Evolutionary conservation across 495 filamentous ascomycete species (phyloP), one percentile per base, ranked within the genome.

Genomic region (Bacidia rubella): DNA sequence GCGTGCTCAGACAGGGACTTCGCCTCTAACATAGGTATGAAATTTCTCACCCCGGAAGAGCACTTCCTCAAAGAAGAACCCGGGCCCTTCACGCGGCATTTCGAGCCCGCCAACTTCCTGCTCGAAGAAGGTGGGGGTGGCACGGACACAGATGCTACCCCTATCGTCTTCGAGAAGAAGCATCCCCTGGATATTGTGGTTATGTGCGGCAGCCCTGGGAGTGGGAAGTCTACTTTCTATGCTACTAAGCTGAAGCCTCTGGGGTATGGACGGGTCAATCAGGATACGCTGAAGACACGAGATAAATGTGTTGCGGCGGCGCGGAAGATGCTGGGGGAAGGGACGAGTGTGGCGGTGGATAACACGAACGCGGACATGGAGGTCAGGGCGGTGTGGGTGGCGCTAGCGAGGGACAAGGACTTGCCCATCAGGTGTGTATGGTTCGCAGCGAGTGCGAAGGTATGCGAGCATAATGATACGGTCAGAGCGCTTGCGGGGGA

Each of bases 161-260:
- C 57, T 19, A 51, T 57, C 2, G 52, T 68, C 1, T 85, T 90
- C 56, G 67, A 74, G 41, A 85, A 80, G 68, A 74, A 66, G 40
- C 79, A 83, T 56, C 59, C 76, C 11, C 60, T 81, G 51, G 90
- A 96, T 49, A 71, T 96, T 15, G 74, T 97, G 11, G 66, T 96
- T 3, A 85, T 94, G 63, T 88, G 85, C 52, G 92, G 92, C 7
- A 85, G 84, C 39, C 92, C 92, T 0, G 88, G 85, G 1, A 79
- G 86, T 1, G 92, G 93, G 23, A 97, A 97, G 63, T 90, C 85
- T 21, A 88, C 87, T 0, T 96, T 94, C 57, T 95, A 83, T 68
- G 85, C 82, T 79, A 80, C 75, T 24, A 68, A 86, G 54, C 64
- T 97, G 17, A 71, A 90, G 64, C 85, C 87, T 21, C 68, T 92